These are phyloP conservation scores for Aspergillus tamarii DNA, from an alignment of 2,329 filamentous ascomycete species.

Conservation along the genomic window DNA sequence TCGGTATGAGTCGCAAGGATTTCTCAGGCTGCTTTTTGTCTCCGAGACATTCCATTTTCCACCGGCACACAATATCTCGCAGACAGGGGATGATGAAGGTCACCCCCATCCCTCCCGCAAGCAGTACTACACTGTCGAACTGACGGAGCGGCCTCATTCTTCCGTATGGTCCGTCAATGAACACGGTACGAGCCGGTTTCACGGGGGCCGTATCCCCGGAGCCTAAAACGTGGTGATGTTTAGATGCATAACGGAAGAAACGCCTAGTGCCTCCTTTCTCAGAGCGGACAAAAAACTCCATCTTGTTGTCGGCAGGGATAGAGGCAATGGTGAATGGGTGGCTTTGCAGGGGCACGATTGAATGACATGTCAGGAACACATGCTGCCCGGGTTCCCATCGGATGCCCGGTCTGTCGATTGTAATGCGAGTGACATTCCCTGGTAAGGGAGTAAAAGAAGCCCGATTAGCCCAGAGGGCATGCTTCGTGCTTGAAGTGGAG, in stretches of 20 bases:
- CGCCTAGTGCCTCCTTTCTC: slow-evolving; percentile 57
- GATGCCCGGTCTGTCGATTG: slow-evolving; percentile 58
- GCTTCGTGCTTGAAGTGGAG: slow-evolving; percentile 16
- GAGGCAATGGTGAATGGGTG: slow-evolving; percentile 68
- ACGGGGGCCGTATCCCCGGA: slow-evolving; percentile 14
- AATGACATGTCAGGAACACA: slow-evolving; percentile 62
- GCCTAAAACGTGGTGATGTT: slow-evolving; percentile 32
- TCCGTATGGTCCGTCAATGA: slow-evolving; percentile 61
- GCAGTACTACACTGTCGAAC: slow-evolving; percentile 63
- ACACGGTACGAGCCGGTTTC: slow-evolving; percentile 39
- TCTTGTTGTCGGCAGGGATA: slow-evolving; percentile 56
- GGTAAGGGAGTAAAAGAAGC: slow-evolving; percentile 55
- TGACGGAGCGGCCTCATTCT: slow-evolving; percentile 56
- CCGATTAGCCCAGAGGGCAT: slow-evolving; percentile 42
- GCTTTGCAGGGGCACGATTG: slow-evolving; percentile 60
- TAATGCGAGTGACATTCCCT: slow-evolving; percentile 60
- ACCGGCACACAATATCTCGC: slow-evolving; percentile 57
- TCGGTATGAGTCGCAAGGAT: slow-evolving; percentile 39
- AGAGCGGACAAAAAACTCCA: slow-evolving; percentile 61
- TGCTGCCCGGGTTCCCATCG: slow-evolving; percentile 66
- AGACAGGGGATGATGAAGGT: slow-evolving; percentile 62
- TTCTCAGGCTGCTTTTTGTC: slow-evolving; percentile 14
- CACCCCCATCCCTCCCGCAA: slow-evolving; percentile 64
- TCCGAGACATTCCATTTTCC: slow-evolving; percentile 38
- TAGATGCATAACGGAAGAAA: slow-evolving; percentile 56